Conservation (phyloP, 2,329 filamentous ascomycete genomes). For the Bisporella sp. region DNA sequence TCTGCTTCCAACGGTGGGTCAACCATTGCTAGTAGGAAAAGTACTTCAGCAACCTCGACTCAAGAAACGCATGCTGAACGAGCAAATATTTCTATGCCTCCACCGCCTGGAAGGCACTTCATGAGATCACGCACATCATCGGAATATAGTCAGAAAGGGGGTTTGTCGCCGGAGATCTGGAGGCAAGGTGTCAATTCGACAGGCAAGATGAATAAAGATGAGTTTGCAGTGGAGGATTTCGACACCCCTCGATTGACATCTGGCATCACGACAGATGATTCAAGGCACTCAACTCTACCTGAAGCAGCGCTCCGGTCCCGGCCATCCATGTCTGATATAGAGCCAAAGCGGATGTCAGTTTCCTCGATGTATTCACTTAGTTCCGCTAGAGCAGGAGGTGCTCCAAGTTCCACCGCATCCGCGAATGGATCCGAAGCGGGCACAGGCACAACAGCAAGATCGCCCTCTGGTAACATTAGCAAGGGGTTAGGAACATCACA, state of each 20-base stretch:
- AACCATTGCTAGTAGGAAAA: conserved; percentile 38
- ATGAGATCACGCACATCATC: conserved; percentile 30
- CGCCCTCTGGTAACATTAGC: conserved; percentile 14
- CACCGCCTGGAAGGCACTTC: conserved; percentile 39
- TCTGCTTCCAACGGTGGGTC: conserved; percentile 34
- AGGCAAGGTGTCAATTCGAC: conserved; percentile 28
- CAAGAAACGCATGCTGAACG: conserved; percentile 46
- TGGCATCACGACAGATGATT: conserved; percentile 24
- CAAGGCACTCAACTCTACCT: conserved; percentile 29
- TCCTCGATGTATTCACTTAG: conserved; percentile 67
- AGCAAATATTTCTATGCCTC: conserved; percentile 59
- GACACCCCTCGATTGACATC: conserved; percentile 41
- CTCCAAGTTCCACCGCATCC: conserved; percentile 45
- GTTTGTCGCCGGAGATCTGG: conserved; percentile 34
- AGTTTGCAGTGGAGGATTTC: conserved; percentile 40
- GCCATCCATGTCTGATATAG: conserved; percentile 42
- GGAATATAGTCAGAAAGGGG: conserved; percentile 29
- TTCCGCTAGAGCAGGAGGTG: conserved; percentile 42
- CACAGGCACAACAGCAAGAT: conserved; percentile 14
- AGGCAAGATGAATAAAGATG: conserved; percentile 27
- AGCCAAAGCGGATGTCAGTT: conserved; percentile 62
- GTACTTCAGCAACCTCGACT: conserved; percentile 49
- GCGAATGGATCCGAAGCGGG: conserved; percentile 44
- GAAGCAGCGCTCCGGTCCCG: conserved; percentile 41
- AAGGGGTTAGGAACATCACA: conserved; percentile 26